Conservation (phyloP, 1,139 yeast species). For the Candida sanyaensis region DNA sequence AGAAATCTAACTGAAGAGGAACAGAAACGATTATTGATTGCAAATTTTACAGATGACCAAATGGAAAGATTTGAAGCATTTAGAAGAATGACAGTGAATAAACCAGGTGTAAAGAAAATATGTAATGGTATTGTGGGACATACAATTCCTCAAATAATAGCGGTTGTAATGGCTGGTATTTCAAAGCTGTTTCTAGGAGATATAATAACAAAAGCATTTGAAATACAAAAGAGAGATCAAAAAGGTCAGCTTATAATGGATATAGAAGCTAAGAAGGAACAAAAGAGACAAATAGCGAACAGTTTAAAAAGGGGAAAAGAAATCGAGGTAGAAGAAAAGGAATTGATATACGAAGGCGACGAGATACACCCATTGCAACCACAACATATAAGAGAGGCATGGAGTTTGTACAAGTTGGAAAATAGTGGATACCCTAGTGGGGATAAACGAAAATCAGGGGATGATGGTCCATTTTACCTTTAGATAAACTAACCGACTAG, state of each 20-base stretch:
- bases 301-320: slow-evolving; percentile 32
- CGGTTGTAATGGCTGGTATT: slow-evolving; percentile 82
- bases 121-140: slow-evolving; percentile 82
- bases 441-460: slow-evolving; percentile 1
- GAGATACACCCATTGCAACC: slow-evolving; percentile 68
- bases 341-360: slow-evolving; percentile 42
- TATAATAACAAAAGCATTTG: slow-evolving; percentile 77
- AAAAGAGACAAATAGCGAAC: slow-evolving; percentile 29
- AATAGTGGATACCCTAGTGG: neutral
- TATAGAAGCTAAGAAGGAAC: slow-evolving; percentile 37
- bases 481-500: neutral
- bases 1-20: slow-evolving; percentile 45
- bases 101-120: slow-evolving; percentile 76
- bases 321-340: slow-evolving; percentile 29
- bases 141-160: slow-evolving; percentile 79
- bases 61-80: slow-evolving; percentile 87
- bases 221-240: slow-evolving; percentile 58
- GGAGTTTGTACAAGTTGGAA: slow-evolving; percentile 47
- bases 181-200: slow-evolving; percentile 90
- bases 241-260: slow-evolving; percentile 43
- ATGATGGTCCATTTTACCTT: slow-evolving; percentile 3
- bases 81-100: slow-evolving; percentile 79
- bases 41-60: slow-evolving; percentile 78
- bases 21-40: slow-evolving; percentile 63
- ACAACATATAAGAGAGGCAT: slow-evolving; percentile 85